These are phyloP conservation scores for Helotiales sp. DNA, from an alignment of 2,329 filamentous ascomycete species.

Conservation along the genomic window DNA sequence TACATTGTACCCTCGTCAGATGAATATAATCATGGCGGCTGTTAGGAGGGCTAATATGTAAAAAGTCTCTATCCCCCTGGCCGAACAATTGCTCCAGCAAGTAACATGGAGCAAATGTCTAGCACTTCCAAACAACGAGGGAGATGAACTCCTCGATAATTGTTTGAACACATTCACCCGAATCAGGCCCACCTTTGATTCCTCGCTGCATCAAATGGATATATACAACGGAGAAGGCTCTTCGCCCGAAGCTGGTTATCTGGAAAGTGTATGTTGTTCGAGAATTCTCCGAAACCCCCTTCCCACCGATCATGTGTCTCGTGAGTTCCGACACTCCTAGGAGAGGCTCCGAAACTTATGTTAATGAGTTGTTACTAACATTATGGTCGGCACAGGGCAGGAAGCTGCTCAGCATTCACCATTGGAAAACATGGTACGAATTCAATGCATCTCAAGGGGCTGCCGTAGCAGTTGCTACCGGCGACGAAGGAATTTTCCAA, in stretches of 20 bases:
- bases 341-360: too few species aligned
- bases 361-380: too few species aligned
- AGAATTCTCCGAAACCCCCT: too few species aligned
- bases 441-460: constrained; percentile 1
- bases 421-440: constrained; percentile 13
- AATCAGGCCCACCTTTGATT: neutral
- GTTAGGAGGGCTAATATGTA: neutral
- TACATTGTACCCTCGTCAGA: neutral
- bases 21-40: too few species aligned
- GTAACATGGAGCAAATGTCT: neutral
- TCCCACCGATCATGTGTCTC: too few species aligned
- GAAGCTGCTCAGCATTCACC: constrained; percentile 8
- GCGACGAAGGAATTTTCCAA: constrained; percentile 11
- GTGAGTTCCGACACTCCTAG: too few species aligned
- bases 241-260: constrained; percentile 5
- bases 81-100: neutral
- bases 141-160: constrained; percentile 15
- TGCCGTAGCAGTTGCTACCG: neutral
- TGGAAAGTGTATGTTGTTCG: too few species aligned
- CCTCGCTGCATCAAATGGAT: constrained; percentile 9
- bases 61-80: neutral
- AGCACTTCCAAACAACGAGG: constrained; percentile 3
- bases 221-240: constrained; percentile 11
- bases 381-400: too few species aligned
- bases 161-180: neutral